Conservation (phyloP, 2,329 filamentous ascomycete genomes). For the Penicillium sp. region DNA sequence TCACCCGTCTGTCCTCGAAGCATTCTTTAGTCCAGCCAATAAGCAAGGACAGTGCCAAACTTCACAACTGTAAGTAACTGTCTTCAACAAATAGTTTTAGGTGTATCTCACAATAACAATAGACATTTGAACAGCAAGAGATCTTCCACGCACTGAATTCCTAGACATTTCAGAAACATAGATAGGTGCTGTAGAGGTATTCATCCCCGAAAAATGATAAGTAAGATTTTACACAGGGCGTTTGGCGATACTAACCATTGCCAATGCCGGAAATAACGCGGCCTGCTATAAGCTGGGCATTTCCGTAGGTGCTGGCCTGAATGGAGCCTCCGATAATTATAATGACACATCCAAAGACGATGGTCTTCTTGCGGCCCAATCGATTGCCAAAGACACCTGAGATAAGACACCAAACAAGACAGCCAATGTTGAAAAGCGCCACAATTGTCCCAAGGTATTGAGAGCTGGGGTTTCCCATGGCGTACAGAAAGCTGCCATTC, state of each 20-base stretch:
- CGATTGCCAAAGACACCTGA: neutral
- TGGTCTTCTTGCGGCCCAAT: neutral
- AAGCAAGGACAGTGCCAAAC: slow-evolving; percentile 5
- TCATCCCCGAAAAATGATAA: neutral
- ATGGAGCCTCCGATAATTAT: slow-evolving; percentile 51
- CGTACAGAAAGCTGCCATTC: slow-evolving; percentile 18
- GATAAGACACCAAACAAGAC: slow-evolving; percentile 9
- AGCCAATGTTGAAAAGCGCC: slow-evolving; percentile 52
- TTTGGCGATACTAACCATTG: slow-evolving; percentile 48
- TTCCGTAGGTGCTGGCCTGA: slow-evolving; percentile 50
- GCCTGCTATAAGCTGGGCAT: slow-evolving; percentile 54
- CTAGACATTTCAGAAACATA: slow-evolving; percentile 9
- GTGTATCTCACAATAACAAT: neutral
- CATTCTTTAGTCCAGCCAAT: neutral
- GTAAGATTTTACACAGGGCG: no score
- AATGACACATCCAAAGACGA: slow-evolving; percentile 19
- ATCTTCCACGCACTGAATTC: neutral
- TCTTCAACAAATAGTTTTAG: neutral
- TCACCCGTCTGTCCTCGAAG: neutral
- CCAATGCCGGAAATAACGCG: slow-evolving; percentile 53
- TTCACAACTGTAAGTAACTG: neutral
- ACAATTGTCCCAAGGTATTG: slow-evolving; percentile 45
- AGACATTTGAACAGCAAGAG: neutral
- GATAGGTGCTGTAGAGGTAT: slow-evolving; percentile 7
- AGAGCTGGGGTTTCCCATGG: slow-evolving; percentile 21